Conservation (phyloP, 257 asterid genomes). For the Solanum gandarillasii region DNA sequence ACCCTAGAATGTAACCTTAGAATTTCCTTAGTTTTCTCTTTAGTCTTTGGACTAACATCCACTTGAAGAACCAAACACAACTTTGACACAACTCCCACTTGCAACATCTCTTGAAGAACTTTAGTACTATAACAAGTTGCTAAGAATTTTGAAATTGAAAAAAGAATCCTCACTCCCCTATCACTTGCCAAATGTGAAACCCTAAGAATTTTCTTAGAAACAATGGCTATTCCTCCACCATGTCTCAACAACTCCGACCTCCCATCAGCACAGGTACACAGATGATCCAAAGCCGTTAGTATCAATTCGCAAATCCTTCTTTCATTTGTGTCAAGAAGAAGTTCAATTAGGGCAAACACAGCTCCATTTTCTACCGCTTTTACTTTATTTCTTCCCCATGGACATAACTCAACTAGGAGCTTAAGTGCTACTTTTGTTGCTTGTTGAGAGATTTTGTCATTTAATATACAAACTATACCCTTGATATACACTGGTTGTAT, state of each 20-base stretch:
- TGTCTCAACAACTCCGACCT: slow-evolving; percentile 60
- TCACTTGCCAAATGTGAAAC: slow-evolving; percentile 58
- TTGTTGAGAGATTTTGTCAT: slow-evolving; percentile 23
- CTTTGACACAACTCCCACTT: slow-evolving; percentile 67
- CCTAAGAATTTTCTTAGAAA: slow-evolving; percentile 70
- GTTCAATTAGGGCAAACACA: slow-evolving; percentile 34
- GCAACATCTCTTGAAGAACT: slow-evolving; percentile 59
- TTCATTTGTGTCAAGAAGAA: slow-evolving; percentile 36
- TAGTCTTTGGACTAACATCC: slow-evolving; percentile 26
- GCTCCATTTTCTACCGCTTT: slow-evolving; percentile 44
- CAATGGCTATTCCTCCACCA: slow-evolving; percentile 58
- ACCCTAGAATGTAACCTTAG: slow-evolving; percentile 53
- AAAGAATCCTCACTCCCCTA: slow-evolving; percentile 42
- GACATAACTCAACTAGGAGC: slow-evolving; percentile 42
- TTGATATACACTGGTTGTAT: slow-evolving; percentile 13
- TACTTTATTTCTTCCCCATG: slow-evolving; percentile 58
- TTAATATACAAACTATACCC: slow-evolving; percentile 14
- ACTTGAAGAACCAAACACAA: slow-evolving; percentile 62
- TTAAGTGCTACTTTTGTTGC: slow-evolving; percentile 42
- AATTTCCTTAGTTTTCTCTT: slow-evolving; percentile 47
- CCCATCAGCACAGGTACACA: slow-evolving; percentile 73
- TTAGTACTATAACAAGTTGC: slow-evolving; percentile 17
- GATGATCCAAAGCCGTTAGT: slow-evolving; percentile 40
- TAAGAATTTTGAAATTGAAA: slow-evolving; percentile 31
- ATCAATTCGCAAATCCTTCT: slow-evolving; percentile 36